These are phyloP conservation scores for Cadophora malorum DNA, from an alignment of 2,329 filamentous ascomycete genomes.

Conservation along the genomic window DNA sequence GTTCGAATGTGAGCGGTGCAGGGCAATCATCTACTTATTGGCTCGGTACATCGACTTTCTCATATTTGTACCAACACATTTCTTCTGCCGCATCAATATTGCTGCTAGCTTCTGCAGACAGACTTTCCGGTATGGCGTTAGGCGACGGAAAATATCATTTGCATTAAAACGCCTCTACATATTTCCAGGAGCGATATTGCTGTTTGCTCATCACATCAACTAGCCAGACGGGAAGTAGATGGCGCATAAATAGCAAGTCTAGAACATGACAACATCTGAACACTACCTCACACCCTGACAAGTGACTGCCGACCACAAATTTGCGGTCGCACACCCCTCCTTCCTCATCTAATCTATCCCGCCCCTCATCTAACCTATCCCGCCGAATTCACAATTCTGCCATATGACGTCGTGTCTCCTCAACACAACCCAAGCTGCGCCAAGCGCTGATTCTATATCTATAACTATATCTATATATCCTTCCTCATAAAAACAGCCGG, in stretches of 20 bases:
- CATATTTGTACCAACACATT: constrained; percentile 3
- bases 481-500: constrained; percentile 39
- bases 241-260: neutral
- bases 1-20: constrained; percentile 47
- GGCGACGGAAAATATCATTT: neutral
- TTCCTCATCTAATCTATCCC: too few species aligned
- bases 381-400: too few species aligned
- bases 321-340: too few species aligned
- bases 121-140: neutral
- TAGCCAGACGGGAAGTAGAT: neutral
- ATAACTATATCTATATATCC: constrained; percentile 32
- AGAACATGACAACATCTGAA: neutral
- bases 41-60: neutral
- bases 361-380: too few species aligned
- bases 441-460: too few species aligned
- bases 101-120: neutral
- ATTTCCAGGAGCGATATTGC: neutral
- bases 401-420: too few species aligned
- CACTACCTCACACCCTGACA: neutral
- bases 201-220: neutral
- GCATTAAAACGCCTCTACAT: neutral
- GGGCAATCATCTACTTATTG: too few species aligned
- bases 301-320: too few species aligned
- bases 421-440: too few species aligned
- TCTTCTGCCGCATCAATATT: neutral